Conservation (phyloP, 1,284 basidiomycete species). For the Tilletia indica region DNA sequence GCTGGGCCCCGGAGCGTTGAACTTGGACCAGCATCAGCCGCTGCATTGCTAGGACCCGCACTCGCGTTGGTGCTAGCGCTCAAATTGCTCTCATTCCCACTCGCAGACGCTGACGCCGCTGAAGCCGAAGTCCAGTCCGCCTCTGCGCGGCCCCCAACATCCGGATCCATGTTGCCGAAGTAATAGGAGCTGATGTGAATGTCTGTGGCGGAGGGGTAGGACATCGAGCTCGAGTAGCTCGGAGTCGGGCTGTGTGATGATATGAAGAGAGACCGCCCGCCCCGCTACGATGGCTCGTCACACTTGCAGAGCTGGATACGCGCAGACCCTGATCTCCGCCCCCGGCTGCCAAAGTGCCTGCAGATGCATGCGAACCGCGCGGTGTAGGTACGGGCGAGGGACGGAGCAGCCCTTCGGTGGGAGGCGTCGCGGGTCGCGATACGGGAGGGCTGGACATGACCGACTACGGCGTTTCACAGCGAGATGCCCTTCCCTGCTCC, state of each 20-base stretch:
- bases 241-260: constrained; percentile 11
- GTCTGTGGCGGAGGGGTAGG: constrained; percentile 3
- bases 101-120: neutral
- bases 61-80: neutral
- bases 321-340: neutral
- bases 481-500: no score
- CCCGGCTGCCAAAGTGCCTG: no score
- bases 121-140: constrained; percentile 4
- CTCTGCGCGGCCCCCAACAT: neutral
- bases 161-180: constrained; percentile 14
- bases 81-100: neutral
- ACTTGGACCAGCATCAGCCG: neutral
- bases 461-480: no score
- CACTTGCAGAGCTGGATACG: neutral
- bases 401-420: neutral
- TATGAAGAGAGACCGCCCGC: neutral
- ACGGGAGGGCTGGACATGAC: neutral
- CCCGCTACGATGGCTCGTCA: no score
- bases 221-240: constrained; percentile 12
- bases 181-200: constrained; percentile 17
- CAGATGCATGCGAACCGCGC: neutral
- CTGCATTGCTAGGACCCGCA: neutral
- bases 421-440: constrained; percentile 6
- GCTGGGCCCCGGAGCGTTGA: no score
- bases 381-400: constrained; percentile 1